These are phyloP conservation scores for Crassisporium funariophilum DNA, from an alignment of 768 basidiomycete genomes.

Conservation along the genomic window DNA sequence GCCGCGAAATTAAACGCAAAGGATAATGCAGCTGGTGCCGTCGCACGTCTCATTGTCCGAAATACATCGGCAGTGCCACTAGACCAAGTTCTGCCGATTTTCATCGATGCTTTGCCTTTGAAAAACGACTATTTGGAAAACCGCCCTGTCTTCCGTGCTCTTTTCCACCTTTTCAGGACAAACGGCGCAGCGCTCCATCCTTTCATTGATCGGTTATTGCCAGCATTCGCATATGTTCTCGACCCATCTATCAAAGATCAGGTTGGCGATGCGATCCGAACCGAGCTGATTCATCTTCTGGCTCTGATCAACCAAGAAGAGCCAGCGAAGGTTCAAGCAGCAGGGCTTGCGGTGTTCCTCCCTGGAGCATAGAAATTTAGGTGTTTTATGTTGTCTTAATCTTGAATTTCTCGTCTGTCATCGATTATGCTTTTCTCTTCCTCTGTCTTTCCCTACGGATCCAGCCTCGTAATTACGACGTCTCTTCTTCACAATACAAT, in stretches of 20 bases:
- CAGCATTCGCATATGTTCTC: constrained; percentile 80
- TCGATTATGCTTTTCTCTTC: constrained; percentile 9
- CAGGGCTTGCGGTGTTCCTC: constrained; percentile 65
- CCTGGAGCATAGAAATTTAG: constrained; percentile 39
- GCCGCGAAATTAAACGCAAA: constrained; percentile 76
- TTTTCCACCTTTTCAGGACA: constrained; percentile 87
- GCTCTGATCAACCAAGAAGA: constrained; percentile 71
- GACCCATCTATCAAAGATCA: constrained; percentile 76
- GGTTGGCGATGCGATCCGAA: constrained; percentile 77
- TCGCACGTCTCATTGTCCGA: constrained; percentile 83
- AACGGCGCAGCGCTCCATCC: constrained; percentile 70
- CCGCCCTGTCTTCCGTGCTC: constrained; percentile 81
- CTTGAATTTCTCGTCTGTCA: constrained; percentile 12
- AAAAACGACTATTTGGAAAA: constrained; percentile 91
- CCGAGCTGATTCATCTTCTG: constrained; percentile 75
- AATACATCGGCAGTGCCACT: constrained; percentile 81
- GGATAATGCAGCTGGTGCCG: constrained; percentile 96
- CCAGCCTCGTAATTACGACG: constrained; percentile 19
- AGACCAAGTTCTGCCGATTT: constrained; percentile 85
- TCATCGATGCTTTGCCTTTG: constrained; percentile 82
- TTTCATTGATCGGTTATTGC: constrained; percentile 77
- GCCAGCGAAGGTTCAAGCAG: constrained; percentile 78
- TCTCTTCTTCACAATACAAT: constrained; percentile 23
- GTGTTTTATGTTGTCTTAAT: constrained; percentile 17
- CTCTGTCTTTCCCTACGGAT: constrained; percentile 16